These are phyloP conservation scores for Ceratocystiopsis minuta DNA, from an alignment of 2,329 filamentous ascomycete genomes.

Conservation along the genomic window DNA sequence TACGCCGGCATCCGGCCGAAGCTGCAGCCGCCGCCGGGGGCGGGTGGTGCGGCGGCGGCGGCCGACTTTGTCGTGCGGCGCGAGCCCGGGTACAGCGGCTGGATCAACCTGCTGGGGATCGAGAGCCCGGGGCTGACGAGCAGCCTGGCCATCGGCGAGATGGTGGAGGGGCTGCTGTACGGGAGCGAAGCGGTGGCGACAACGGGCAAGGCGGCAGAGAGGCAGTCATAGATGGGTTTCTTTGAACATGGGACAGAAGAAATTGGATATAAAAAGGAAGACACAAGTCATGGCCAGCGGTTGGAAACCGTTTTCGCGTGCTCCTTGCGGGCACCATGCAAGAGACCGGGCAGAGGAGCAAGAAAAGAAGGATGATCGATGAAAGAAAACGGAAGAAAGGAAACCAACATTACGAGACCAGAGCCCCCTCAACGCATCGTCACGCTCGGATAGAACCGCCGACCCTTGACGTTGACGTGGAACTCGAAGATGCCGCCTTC, in stretches of 20 bases:
- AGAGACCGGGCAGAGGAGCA: background rate
- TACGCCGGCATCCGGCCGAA: slow-evolving; percentile 91
- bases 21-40: slow-evolving; percentile 37
- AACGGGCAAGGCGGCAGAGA: background rate
- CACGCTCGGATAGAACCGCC: slow-evolving; percentile 41
- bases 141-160: slow-evolving; percentile 66
- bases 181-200: background rate
- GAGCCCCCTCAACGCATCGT: slow-evolving; percentile 25
- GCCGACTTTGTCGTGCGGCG: slow-evolving; percentile 66
- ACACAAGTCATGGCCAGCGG: background rate
- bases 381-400: background rate
- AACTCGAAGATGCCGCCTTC: slow-evolving; percentile 65
- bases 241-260: too few relatives aligned
- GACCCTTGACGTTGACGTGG: slow-evolving; percentile 41
- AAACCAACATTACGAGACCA: background rate
- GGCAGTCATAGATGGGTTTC: too few relatives aligned
- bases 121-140: slow-evolving; percentile 88
- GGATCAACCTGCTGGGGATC: slow-evolving; percentile 80
- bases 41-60: slow-evolving; percentile 21
- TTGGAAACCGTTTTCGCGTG: background rate
- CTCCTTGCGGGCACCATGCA: too few relatives aligned
- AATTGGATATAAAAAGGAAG: too few relatives aligned
- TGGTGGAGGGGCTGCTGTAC: slow-evolving; percentile 40
- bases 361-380: background rate
- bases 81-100: slow-evolving; percentile 64